Evolutionary conservation across 208 protist species (phyloP), one percentile per base, ranked within the genome.

Genomic region (Acanthamoeba culbertsoni): DNA sequence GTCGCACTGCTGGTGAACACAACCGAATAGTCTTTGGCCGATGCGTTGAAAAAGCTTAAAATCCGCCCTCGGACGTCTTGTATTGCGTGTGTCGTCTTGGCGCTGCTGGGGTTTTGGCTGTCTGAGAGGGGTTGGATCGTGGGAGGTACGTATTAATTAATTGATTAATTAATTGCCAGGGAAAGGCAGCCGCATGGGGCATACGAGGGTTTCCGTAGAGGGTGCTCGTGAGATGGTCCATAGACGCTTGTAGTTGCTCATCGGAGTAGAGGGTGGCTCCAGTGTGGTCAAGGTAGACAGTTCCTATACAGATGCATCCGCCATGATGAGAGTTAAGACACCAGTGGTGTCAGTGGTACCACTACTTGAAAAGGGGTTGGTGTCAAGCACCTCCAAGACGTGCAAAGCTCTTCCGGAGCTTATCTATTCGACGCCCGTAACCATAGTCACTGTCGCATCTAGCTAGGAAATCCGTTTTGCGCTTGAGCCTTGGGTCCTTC

Each of bases 1-100:
- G 97, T 97, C 5, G 93, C n/a, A 26, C 96, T 96, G 16, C 86
- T 33, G 42, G 98, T 98, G 86, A 98, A 98, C 16, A 98, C 94
- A 10, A 98, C 92, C 35, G 90, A 75, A 77, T 98, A 98, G 14
- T 97, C 88, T 40, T 71, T 57, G 35, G 59, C 43, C 18, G 89
- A 55, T 40, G 94, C 94, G 62, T 97, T 97, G 62, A 98, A 98
- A 33, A 91, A 94, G 2, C 77, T 31, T 7, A 98, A 46, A 0
- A 98, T 88, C 37, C 16, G 28, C 2, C 94, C 51, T 45, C 97
- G 73, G 7, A 91, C 88, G 26, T 62, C 12, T 42, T 95, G 23
- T 33, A 97, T 46, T 63, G 42, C 79, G 20, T 91, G 0, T 20
- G n/a, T 63, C 51, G 86, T 68, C 14, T 53, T 48, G 55, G 79